These are phyloP conservation scores for Cercospora sp. DNA, from an alignment of 2,329 filamentous ascomycete species.

Conservation along the genomic window DNA sequence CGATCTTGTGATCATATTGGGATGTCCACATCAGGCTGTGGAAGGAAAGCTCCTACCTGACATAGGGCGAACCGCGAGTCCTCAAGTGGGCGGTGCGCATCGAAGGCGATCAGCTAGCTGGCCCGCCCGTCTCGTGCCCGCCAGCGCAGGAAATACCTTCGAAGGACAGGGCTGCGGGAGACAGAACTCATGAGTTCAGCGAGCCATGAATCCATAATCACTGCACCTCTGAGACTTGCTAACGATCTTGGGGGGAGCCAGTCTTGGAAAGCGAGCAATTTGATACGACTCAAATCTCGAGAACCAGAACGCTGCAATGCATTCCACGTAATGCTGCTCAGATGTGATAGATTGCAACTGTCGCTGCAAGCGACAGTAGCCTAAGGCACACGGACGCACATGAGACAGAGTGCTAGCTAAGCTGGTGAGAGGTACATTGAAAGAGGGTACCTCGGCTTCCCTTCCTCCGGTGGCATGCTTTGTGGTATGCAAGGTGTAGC, in stretches of 20 bases:
- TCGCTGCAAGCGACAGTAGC: background rate
- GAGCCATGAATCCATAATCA: background rate
- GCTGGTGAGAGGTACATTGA: background rate
- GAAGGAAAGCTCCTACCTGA: background rate
- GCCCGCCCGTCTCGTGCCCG: background rate
- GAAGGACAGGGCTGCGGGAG: background rate
- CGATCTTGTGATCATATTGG: background rate
- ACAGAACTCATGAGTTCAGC: background rate
- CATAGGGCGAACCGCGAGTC: background rate
- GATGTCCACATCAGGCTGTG: background rate
- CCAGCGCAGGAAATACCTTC: background rate
- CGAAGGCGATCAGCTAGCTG: background rate
- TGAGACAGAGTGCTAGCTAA: background rate
- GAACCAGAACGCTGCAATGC: background rate
- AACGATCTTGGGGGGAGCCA: background rate
- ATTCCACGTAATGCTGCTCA: background rate
- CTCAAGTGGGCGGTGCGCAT: background rate
- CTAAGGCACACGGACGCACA: background rate
- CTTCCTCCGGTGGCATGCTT: conserved; percentile 8
- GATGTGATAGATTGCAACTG: background rate
- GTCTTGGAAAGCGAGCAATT: background rate
- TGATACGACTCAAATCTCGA: background rate
- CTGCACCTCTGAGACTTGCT: background rate
- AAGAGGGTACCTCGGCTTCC: conserved; percentile 1
- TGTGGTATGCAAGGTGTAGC: background rate